phyloP scores from a whole-genome alignment of 805 yeast genomes.

The Scheffersomyces coipomensis region DNA sequence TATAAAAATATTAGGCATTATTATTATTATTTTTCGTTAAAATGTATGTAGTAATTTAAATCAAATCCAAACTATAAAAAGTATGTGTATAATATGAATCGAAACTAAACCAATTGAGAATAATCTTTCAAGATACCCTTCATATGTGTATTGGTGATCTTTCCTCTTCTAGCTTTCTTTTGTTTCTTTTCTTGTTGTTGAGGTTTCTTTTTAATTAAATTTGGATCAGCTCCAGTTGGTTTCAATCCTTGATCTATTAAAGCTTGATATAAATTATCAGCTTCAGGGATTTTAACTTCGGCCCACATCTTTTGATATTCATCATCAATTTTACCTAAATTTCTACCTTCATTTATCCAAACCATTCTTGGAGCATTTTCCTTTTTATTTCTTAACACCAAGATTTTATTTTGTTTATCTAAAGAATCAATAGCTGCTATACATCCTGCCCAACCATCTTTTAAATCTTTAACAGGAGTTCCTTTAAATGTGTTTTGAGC shows the following conservation, averaged over 20 bases:
- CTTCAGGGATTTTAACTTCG: conserved; percentile 73
- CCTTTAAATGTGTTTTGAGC: conserved; percentile 88
- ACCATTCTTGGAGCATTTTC: conserved; percentile 90
- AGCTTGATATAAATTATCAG: conserved; percentile 75
- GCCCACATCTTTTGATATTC: conserved; percentile 86
- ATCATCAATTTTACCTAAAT: conserved; percentile 67
- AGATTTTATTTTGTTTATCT: conserved; percentile 71
- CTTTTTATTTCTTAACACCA: conserved; percentile 87
- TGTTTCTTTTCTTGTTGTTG: conserved; percentile 66
- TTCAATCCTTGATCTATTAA: conserved; percentile 83
- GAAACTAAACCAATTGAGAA: conserved; percentile 31
- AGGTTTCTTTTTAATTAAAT: conserved; percentile 69
- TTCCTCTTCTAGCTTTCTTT: conserved; percentile 89
- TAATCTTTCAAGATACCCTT: conserved; percentile 93
- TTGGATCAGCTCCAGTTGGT: conserved; percentile 98
- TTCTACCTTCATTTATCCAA: conserved; percentile 85
- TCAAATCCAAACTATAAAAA: too few species aligned
- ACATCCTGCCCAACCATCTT: conserved; percentile 96
- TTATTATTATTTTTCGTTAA: too few species aligned
- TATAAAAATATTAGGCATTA: too few species aligned
- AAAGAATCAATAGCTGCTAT: conserved; percentile 72
- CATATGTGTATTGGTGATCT: conserved; percentile 95
- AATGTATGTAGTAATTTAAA: too few species aligned
- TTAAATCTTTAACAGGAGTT: conserved; percentile 71
- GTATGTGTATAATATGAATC: background rate